Conservation (phyloP, 768 basidiomycete species). For the Dacryopinax primogenitus region DNA sequence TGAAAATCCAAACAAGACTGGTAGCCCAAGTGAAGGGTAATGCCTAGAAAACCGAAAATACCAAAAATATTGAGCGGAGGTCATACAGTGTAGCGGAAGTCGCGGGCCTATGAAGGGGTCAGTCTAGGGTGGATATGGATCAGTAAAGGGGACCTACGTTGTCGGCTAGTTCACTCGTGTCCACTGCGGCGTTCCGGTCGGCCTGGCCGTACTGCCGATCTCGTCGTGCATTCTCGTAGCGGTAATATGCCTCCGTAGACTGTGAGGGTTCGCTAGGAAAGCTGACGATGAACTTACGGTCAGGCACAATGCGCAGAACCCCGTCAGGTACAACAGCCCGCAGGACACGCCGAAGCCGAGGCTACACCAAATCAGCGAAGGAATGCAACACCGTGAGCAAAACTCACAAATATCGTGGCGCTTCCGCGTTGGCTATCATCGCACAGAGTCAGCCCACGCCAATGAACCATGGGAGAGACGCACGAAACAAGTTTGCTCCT, state of each 20-base stretch:
- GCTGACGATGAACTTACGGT: background rate
- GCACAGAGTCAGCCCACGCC: background rate
- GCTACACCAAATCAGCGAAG: background rate
- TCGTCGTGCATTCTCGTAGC: slow-evolving; percentile 45
- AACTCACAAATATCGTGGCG: slow-evolving; percentile 38
- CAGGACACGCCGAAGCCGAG: background rate
- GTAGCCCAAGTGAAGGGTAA: background rate
- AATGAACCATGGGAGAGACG: slow-evolving; percentile 36
- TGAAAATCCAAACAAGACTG: background rate
- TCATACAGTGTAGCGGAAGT: slow-evolving; percentile 6
- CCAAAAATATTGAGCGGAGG: background rate
- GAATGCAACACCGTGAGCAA: background rate
- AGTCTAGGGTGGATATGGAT: background rate
- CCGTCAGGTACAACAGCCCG: background rate
- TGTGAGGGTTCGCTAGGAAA: background rate
- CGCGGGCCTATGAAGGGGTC: background rate
- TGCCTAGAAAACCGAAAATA: background rate
- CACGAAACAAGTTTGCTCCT: slow-evolving; percentile 33
- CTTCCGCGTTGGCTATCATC: slow-evolving; percentile 49
- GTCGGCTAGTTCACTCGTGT: slow-evolving; percentile 54
- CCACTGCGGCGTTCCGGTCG: slow-evolving; percentile 37
- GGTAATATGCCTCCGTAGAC: slow-evolving; percentile 43
- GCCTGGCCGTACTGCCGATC: slow-evolving; percentile 43
- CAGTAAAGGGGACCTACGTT: slow-evolving; percentile 26
- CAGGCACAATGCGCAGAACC: background rate